These are phyloP conservation scores for Posidonia oceanica DNA, from an alignment of 116 monocot species.

Conservation along the genomic window DNA sequence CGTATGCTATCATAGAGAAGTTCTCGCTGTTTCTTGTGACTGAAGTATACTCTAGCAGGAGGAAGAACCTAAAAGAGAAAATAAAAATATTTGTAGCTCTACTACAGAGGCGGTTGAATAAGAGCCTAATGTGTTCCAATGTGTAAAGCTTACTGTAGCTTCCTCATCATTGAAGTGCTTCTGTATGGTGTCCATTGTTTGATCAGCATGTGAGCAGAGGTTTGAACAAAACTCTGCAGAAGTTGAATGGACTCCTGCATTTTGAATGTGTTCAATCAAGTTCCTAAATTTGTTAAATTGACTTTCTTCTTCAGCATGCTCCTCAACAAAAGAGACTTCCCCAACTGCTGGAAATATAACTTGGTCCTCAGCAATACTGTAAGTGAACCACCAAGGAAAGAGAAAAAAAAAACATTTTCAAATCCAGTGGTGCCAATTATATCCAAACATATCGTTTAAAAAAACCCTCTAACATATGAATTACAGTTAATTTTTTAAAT, in stretches of 20 bases:
- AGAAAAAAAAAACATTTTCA: not conserved
- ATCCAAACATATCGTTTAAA: not conserved
- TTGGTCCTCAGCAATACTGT: conserved; percentile 97
- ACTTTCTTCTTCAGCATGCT: conserved; percentile 88
- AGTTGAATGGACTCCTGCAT: conserved; percentile 57
- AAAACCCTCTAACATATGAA: not conserved
- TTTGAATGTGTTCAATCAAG: conserved; percentile 87
- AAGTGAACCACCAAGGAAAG: not conserved
- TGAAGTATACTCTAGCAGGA: conserved; percentile 84
- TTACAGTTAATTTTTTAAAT: not conserved
- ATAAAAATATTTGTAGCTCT: conserved; percentile 4
- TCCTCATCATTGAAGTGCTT: conserved; percentile 85
- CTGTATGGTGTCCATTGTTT: conserved; percentile 82
- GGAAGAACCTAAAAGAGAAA: conserved; percentile 75
- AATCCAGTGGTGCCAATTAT: not conserved
- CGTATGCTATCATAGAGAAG: conserved; percentile 76
- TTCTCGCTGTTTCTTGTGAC: conserved; percentile 60
- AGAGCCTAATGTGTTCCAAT: no score
- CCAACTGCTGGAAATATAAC: conserved; percentile 98
- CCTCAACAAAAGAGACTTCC: conserved; percentile 70
- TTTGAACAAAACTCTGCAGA: conserved; percentile 75
- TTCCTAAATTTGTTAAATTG: conserved; percentile 74
- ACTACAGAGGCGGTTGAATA: not conserved
- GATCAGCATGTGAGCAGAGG: conserved; percentile 86
- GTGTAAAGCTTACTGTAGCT: conserved; percentile 37